These are phyloP conservation scores for Exserohilum rostratum DNA, from an alignment of 2,329 filamentous ascomycete species.

Conservation along the genomic window DNA sequence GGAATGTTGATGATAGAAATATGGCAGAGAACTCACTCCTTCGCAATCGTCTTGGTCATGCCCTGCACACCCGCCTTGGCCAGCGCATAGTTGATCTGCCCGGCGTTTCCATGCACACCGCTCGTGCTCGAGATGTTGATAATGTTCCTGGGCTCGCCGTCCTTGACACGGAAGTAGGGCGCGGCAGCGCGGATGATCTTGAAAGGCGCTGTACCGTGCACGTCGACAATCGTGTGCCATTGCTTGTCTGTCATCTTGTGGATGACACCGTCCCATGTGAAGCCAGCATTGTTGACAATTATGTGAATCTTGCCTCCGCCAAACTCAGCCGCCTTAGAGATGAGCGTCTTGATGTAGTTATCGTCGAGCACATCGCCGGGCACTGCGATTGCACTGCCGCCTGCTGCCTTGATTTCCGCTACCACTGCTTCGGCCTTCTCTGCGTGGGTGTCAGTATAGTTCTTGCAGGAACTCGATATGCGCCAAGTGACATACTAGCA, in stretches of 20 bases:
- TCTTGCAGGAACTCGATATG: slow-evolving; percentile 10
- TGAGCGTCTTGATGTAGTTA: slow-evolving; percentile 72
- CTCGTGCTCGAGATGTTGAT: slow-evolving; percentile 85
- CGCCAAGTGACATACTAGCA: slow-evolving; percentile 54
- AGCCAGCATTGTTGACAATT: slow-evolving; percentile 90
- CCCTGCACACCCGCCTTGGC: slow-evolving; percentile 85
- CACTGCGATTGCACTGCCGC: slow-evolving; percentile 73
- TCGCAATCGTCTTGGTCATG: slow-evolving; percentile 86
- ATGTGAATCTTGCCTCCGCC: slow-evolving; percentile 88
- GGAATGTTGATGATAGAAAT: not conserved
- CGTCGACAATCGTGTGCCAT: slow-evolving; percentile 84
- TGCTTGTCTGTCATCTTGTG: slow-evolving; percentile 93
- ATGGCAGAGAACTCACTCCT: slow-evolving; percentile 59
- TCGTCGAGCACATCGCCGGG: slow-evolving; percentile 77
- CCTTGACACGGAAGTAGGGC: slow-evolving; percentile 85
- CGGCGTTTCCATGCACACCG: slow-evolving; percentile 84
- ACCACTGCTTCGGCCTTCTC: slow-evolving; percentile 73
- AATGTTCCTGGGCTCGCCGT: slow-evolving; percentile 77
- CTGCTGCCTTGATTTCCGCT: slow-evolving; percentile 69
- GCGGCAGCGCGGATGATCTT: slow-evolving; percentile 78
- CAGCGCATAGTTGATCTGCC: slow-evolving; percentile 87
- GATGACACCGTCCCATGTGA: slow-evolving; percentile 91
- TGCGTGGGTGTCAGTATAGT: slow-evolving; percentile 43
- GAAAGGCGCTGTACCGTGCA: slow-evolving; percentile 87
- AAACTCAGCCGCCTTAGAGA: slow-evolving; percentile 77